A percentile compares a stretch with the other conserved stretches of the same genome.
Evolutionary conservation across 257 asterid genomes (phyloP).

Genomic region (Solanum chmielewskii): DNA sequence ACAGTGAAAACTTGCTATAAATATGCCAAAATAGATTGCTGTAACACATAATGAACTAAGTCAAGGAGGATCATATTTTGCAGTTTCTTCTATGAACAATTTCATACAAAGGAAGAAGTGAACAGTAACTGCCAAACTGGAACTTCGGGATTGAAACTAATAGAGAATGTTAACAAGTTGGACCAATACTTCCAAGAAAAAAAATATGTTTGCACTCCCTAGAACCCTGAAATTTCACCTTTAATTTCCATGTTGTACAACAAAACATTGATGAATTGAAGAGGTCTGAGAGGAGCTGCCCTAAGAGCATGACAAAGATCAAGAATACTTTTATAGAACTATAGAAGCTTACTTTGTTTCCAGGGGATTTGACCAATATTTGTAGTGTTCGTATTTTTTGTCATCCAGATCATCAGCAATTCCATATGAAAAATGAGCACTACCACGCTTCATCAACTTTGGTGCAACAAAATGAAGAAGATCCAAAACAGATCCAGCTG

Average conservation of each 20-base stretch:
- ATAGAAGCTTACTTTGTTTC: constrained; percentile 58
- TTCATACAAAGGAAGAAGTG: neutral
- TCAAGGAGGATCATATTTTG: neutral
- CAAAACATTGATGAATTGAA: neutral
- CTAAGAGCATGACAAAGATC: neutral
- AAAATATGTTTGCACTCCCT: neutral
- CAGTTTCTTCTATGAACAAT: neutral
- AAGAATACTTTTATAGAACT: neutral
- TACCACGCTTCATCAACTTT: constrained; percentile 86
- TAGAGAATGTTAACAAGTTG: neutral
- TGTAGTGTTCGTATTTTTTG: constrained; percentile 47
- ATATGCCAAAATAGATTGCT: neutral
- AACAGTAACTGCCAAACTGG: neutral
- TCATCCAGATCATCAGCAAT: constrained; percentile 61
- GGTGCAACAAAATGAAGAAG: constrained; percentile 73
- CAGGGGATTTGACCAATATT: constrained; percentile 84
- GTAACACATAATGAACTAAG: neutral
- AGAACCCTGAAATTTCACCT: neutral
- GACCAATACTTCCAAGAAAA: neutral
- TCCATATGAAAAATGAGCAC: constrained; percentile 69
- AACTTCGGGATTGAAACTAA: neutral
- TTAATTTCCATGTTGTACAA: neutral
- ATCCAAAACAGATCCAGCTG: constrained; percentile 47
- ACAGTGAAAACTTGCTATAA: neutral
- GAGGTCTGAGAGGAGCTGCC: neutral